These are phyloP conservation scores for Mycena haematopus DNA, from an alignment of 768 basidiomycete species.

Conservation along the genomic window DNA sequence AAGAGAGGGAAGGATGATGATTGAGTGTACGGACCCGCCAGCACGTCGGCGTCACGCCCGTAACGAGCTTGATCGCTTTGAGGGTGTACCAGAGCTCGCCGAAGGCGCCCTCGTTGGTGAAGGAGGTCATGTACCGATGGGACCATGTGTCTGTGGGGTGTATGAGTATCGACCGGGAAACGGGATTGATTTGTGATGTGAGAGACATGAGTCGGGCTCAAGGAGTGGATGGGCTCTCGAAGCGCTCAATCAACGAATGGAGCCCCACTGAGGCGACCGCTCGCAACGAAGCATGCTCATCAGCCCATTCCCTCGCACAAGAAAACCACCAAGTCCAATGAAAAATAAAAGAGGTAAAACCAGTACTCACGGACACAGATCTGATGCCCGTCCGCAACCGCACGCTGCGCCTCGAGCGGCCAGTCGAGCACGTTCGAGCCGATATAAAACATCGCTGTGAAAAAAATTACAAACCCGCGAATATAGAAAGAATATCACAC, in stretches of 20 bases:
- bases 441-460: slow-evolving; percentile 64
- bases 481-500: not conserved
- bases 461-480: not conserved
- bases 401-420: slow-evolving; percentile 63
- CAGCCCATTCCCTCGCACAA: no score
- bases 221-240: no score
- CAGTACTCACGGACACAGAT: slow-evolving; percentile 61
- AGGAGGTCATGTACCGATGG: slow-evolving; percentile 62
- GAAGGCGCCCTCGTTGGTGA: slow-evolving; percentile 69
- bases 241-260: no score
- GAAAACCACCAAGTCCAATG: no score
- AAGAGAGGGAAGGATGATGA: not conserved
- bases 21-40: slow-evolving; percentile 46
- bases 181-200: not conserved
- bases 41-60: slow-evolving; percentile 63
- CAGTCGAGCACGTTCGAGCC: slow-evolving; percentile 63
- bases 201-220: no score
- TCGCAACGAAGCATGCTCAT: no score
- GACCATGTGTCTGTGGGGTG: slow-evolving; percentile 57
- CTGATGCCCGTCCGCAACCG: slow-evolving; percentile 60
- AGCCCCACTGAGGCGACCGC: no score
- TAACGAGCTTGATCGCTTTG: slow-evolving; percentile 58
- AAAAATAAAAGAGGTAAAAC: not conserved
- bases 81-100: slow-evolving; percentile 82
- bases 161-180: no score